These are phyloP conservation scores for Cladosporium cucumerinum DNA, from an alignment of 2,329 filamentous ascomycete genomes.

Conservation along the genomic window DNA sequence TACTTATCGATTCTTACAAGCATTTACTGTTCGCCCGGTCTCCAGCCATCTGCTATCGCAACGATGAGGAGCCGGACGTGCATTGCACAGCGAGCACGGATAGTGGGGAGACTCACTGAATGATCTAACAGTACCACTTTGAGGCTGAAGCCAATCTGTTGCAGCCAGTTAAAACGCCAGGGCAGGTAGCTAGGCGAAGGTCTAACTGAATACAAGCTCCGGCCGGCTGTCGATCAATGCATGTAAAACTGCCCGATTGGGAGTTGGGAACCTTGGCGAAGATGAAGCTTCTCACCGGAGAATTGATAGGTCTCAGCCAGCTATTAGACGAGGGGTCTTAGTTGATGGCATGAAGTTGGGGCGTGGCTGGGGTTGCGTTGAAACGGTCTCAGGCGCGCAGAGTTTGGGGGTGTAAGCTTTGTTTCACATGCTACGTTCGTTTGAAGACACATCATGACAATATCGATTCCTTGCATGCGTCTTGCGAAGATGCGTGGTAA, in stretches of 20 bases:
- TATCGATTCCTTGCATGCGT: neutral
- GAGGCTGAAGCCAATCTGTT: neutral
- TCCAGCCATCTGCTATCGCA: conserved; percentile 7
- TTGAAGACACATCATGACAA: neutral
- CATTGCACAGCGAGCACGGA: conserved; percentile 2
- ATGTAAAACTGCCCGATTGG: neutral
- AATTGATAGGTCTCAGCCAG: conserved; percentile 3
- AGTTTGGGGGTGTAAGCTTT: neutral
- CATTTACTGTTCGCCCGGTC: neutral
- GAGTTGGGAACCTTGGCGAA: neutral
- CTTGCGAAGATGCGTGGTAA: neutral
- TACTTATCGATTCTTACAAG: neutral
- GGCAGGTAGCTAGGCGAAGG: neutral
- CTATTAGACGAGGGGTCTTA: neutral
- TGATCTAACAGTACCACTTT: neutral
- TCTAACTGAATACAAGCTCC: neutral
- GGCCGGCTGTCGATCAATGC: neutral
- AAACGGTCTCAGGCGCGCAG: neutral
- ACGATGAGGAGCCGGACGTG: conserved; percentile 14
- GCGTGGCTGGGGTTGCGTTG: neutral
- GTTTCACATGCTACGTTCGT: neutral
- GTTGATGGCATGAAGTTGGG: neutral
- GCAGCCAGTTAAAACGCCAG: neutral
- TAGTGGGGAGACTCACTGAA: neutral
- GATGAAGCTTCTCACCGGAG: neutral